Evolutionary conservation across 139 green algal genomes (phyloP).

Genomic region (Picochlorum sp.): DNA sequence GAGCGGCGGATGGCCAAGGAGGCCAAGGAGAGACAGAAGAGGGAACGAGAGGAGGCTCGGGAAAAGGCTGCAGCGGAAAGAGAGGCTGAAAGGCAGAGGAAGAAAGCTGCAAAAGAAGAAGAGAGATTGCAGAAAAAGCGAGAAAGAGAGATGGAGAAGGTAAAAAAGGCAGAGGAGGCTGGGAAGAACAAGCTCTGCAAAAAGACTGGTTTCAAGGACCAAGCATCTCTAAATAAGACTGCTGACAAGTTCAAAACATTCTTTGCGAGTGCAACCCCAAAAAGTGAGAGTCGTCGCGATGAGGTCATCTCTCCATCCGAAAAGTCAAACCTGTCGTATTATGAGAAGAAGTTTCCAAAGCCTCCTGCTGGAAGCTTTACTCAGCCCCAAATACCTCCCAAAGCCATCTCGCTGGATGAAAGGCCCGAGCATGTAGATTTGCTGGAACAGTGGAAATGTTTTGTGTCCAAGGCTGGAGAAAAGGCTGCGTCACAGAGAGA

Average conservation of each 20-base stretch:
- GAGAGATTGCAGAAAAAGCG: slow-evolving; percentile 28
- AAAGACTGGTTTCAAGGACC: slow-evolving; percentile 41
- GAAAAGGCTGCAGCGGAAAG: neutral
- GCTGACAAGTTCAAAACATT: slow-evolving; percentile 34
- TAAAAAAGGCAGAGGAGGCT: slow-evolving; percentile 19
- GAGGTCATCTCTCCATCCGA: neutral
- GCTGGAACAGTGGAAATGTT: slow-evolving; percentile 1
- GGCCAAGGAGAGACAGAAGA: neutral
- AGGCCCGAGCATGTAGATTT: neutral
- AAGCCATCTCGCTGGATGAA: too few species aligned
- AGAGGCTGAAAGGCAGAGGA: slow-evolving; percentile 19
- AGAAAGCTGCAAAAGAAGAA: slow-evolving; percentile 24
- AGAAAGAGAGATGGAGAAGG: slow-evolving; percentile 17
- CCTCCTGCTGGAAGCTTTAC: too few species aligned
- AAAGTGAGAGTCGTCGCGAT: neutral
- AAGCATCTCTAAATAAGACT: slow-evolving; percentile 31
- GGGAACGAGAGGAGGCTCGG: slow-evolving; percentile 2
- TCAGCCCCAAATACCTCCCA: too few species aligned
- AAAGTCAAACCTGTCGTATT: too few species aligned
- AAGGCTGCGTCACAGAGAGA: neutral
- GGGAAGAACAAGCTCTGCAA: slow-evolving; percentile 15
- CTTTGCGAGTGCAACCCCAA: slow-evolving; percentile 18
- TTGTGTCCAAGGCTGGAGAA: neutral
- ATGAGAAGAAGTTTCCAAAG: too few species aligned
- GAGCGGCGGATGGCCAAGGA: neutral